phyloP scores from a whole-genome alignment of 176 grass and related monocot species.

The Rhynchospora pubera region DNA sequence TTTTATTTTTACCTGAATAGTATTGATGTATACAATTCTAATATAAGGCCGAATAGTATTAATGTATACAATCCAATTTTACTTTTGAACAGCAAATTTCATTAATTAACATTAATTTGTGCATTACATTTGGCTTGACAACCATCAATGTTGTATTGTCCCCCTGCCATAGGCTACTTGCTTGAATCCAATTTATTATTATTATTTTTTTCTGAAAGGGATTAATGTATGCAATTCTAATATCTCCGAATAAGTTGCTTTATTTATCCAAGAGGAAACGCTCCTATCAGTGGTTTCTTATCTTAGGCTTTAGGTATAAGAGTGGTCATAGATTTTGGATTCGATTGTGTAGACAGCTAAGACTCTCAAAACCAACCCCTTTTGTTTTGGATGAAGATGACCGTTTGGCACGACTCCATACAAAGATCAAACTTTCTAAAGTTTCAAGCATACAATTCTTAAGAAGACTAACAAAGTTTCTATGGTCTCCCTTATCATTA shows the following conservation, averaged over 20 bases:
- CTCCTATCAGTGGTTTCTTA: constrained; percentile 6
- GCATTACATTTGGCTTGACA: neutral
- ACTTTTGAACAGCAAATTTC: neutral
- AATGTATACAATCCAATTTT: neutral
- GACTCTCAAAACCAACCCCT: neutral
- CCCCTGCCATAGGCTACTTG: neutral
- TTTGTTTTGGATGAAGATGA: neutral
- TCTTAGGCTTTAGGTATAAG: neutral
- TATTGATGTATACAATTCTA: neutral
- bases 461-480: neutral
- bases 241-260: neutral
- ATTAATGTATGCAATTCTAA: neutral
- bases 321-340: constrained; percentile 1
- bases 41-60: neutral
- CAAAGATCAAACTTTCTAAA: neutral
- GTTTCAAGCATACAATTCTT: neutral
- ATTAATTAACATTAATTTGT: neutral
- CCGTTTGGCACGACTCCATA: neutral
- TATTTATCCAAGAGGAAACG: constrained; percentile 9
- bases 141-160: neutral
- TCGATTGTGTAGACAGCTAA: constrained; percentile 9
- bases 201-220: neutral
- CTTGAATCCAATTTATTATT: constrained; percentile 2
- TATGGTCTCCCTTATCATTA: neutral
- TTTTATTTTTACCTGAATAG: neutral